Evolutionary conservation across 2,329 filamentous ascomycete species (phyloP).

Genomic region (Pezicula rhizophila): DNA sequence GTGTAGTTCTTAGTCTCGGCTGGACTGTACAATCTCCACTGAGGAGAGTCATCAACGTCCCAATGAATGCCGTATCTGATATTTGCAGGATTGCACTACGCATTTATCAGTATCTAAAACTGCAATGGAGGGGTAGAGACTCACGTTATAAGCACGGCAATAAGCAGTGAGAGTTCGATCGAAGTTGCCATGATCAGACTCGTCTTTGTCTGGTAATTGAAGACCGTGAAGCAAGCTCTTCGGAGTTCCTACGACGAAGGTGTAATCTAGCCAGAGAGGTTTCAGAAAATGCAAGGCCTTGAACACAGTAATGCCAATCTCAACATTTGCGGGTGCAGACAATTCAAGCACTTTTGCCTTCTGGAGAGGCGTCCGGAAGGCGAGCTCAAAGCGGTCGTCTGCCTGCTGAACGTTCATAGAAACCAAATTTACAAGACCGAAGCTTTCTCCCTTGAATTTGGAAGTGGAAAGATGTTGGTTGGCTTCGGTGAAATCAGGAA

Average conservation of each 20-base stretch:
- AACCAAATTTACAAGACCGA: slow-evolving; percentile 58
- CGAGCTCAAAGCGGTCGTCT: slow-evolving; percentile 62
- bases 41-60: slow-evolving; percentile 59
- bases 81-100: slow-evolving; percentile 49
- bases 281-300: slow-evolving; percentile 57
- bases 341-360: slow-evolving; percentile 50
- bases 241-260: slow-evolving; percentile 57
- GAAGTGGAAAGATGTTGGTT: slow-evolving; percentile 36
- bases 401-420: slow-evolving; percentile 51
- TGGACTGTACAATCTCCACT: slow-evolving; percentile 57
- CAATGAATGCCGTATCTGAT: slow-evolving; percentile 58
- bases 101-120: neutral
- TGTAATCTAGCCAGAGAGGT: slow-evolving; percentile 58
- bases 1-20: slow-evolving; percentile 48
- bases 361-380: slow-evolving; percentile 54
- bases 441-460: slow-evolving; percentile 41
- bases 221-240: slow-evolving; percentile 44
- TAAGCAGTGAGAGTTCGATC: slow-evolving; percentile 65
- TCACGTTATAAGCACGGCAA: slow-evolving; percentile 60
- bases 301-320: slow-evolving; percentile 57
- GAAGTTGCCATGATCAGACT: slow-evolving; percentile 55
- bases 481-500: slow-evolving; percentile 49
- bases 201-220: slow-evolving; percentile 37
- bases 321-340: slow-evolving; percentile 56
- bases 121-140: neutral